A percentile compares a stretch with the other conserved stretches of the same genome.
Conservation (phyloP, 371 early-diverging fungal species). For the Amoeboaphelidium protococcarum region DNA sequence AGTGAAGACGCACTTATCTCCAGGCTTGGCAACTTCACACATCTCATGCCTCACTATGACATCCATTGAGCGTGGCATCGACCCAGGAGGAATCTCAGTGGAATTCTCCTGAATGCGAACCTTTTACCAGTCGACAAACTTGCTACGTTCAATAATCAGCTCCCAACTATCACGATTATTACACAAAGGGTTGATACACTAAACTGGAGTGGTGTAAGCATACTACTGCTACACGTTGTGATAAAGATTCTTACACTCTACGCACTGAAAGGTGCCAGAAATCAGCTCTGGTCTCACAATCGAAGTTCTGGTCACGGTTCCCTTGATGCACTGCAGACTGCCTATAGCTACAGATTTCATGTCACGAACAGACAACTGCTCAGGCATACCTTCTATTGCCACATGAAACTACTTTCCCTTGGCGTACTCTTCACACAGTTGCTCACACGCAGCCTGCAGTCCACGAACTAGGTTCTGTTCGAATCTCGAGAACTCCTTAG, state of each 20-base stretch:
- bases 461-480: no score
- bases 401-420: no score
- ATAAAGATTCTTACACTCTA: conserved; percentile 57
- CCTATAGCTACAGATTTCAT: conserved; percentile 63
- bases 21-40: conserved; percentile 91
- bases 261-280: conserved; percentile 75
- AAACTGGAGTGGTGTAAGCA: conserved; percentile 80
- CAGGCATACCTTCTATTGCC: no score
- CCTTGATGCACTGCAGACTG: conserved; percentile 59
- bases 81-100: conserved; percentile 89
- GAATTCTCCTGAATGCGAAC: conserved; percentile 94
- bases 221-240: conserved; percentile 82
- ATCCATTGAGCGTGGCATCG: conserved; percentile 93
- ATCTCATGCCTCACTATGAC: conserved; percentile 87
- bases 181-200: conserved; percentile 70
- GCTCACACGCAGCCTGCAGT: no score
- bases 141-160: conserved; percentile 52
- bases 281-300: conserved; percentile 94
- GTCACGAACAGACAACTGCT: no score
- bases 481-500: no score
- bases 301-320: conserved; percentile 93
- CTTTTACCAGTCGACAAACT: conserved; percentile 95
- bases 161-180: conserved; percentile 63
- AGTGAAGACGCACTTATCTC: conserved; percentile 74
- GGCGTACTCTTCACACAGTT: no score